Percentiles rank a stretch among this genome's conserved stretches.
These are phyloP conservation scores for Zygosaccharomyces bisporus DNA, from an alignment of 805 yeast species.

Conservation along the genomic window DNA sequence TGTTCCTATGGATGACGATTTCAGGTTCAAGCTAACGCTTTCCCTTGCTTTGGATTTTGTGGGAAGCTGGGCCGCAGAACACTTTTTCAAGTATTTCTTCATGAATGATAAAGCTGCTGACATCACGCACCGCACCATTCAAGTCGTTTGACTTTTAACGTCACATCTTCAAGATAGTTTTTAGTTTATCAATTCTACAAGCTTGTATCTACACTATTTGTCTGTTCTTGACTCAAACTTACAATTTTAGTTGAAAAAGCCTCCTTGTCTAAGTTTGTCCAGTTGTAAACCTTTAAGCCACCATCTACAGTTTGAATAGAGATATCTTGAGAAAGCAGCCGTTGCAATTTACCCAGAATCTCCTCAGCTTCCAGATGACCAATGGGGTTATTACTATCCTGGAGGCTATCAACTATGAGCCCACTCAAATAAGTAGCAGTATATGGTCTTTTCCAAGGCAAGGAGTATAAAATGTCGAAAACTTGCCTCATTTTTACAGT, in stretches of 20 bases:
- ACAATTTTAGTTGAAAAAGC: slow-evolving; percentile 10
- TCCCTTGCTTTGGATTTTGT: slow-evolving; percentile 73
- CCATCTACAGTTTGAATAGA: slow-evolving; percentile 25
- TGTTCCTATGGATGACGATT: slow-evolving; percentile 73
- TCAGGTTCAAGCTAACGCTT: slow-evolving; percentile 73
- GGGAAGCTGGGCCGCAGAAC: slow-evolving; percentile 73
- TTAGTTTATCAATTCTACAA: slow-evolving; percentile 2
- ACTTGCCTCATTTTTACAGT: slow-evolving; percentile 31
- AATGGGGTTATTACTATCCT: slow-evolving; percentile 35
- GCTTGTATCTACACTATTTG: slow-evolving; percentile 6
- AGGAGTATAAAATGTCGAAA: slow-evolving; percentile 25
- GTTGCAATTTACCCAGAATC: slow-evolving; percentile 24
- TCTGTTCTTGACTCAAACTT: not conserved
- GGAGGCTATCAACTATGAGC: slow-evolving; percentile 32
- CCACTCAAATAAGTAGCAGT: slow-evolving; percentile 28
- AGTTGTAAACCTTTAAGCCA: slow-evolving; percentile 30
- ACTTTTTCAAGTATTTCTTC: slow-evolving; percentile 75
- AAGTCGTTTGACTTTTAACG: slow-evolving; percentile 4
- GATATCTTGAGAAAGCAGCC: slow-evolving; percentile 17
- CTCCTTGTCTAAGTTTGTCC: slow-evolving; percentile 25
- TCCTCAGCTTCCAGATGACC: slow-evolving; percentile 29
- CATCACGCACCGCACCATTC: slow-evolving; percentile 50
- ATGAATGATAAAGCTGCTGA: slow-evolving; percentile 92
- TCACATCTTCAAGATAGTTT: not conserved
- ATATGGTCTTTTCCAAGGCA: slow-evolving; percentile 28